These are phyloP conservation scores for Balansia obtecta DNA, from an alignment of 2,329 filamentous ascomycete genomes.

Conservation along the genomic window DNA sequence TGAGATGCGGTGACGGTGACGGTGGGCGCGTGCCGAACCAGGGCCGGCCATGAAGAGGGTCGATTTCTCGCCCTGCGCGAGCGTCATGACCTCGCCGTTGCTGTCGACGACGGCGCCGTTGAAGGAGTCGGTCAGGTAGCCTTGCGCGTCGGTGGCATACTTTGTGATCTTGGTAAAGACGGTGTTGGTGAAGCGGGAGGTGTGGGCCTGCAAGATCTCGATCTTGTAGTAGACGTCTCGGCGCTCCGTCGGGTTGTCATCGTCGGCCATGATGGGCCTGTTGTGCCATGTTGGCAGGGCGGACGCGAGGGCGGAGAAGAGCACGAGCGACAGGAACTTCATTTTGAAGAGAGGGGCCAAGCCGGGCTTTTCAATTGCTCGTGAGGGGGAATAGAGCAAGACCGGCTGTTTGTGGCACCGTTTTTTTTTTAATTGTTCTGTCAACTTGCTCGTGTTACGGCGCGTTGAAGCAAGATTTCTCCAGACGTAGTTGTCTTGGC, in stretches of 20 bases:
- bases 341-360: background rate
- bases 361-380: too few species aligned
- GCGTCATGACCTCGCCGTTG: slow-evolving; percentile 9
- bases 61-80: slow-evolving; percentile 1
- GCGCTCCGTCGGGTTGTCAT: slow-evolving; percentile 8
- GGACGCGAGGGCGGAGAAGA: background rate
- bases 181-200: background rate
- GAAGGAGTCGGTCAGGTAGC: slow-evolving; percentile 4
- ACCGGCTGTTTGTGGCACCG: too few species aligned
- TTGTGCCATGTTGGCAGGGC: slow-evolving; percentile 3
- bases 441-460: too few species aligned
- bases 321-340: slow-evolving; percentile 3
- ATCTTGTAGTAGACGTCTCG: background rate
- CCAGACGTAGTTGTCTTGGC: too few species aligned
- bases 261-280: slow-evolving; percentile 6
- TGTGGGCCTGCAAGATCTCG: slow-evolving; percentile 1
- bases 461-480: too few species aligned
- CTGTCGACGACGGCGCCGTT: slow-evolving; percentile 8
- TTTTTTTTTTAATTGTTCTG: too few species aligned
- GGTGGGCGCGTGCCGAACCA: background rate
- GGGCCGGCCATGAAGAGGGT: background rate
- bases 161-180: slow-evolving; percentile 6
- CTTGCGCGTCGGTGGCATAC: slow-evolving; percentile 7
- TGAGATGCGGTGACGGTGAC: slow-evolving; percentile 1
- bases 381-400: too few species aligned